Conservation (phyloP, 345 rosid species). For the Pistacia atlantica region DNA sequence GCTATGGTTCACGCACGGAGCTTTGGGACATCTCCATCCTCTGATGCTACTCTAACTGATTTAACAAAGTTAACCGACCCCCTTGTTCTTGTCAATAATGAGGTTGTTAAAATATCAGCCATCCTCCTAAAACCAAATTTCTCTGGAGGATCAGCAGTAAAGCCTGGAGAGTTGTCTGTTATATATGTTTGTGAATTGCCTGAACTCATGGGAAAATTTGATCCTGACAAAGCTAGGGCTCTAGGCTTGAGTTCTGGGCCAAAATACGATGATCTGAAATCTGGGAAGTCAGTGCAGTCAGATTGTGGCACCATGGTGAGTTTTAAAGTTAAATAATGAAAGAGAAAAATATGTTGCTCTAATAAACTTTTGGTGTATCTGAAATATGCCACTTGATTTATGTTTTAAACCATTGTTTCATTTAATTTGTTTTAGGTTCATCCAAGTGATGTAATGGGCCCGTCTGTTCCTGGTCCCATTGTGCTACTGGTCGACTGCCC, state of each 20-base stretch:
- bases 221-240: slow-evolving; percentile 69
- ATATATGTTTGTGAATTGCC: slow-evolving; percentile 87
- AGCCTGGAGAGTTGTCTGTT: slow-evolving; percentile 81
- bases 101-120: slow-evolving; percentile 89
- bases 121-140: slow-evolving; percentile 49
- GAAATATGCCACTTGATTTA: slow-evolving; percentile 11
- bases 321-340: slow-evolving; percentile 18
- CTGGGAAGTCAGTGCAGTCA: slow-evolving; percentile 82
- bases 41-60: slow-evolving; percentile 40
- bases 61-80: slow-evolving; percentile 44
- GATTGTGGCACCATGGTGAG: slow-evolving; percentile 71
- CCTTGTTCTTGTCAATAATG: slow-evolving; percentile 66
- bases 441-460: slow-evolving; percentile 95
- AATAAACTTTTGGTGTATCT: slow-evolving; percentile 7
- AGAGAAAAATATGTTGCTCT: neutral
- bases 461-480: slow-evolving; percentile 85
- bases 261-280: slow-evolving; percentile 73
- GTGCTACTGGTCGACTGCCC: slow-evolving; percentile 93
- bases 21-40: slow-evolving; percentile 58
- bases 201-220: slow-evolving; percentile 83
- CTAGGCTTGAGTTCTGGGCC: slow-evolving; percentile 86
- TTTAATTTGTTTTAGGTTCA: slow-evolving; percentile 53
- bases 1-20: slow-evolving; percentile 88
- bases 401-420: slow-evolving; percentile 2
- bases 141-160: slow-evolving; percentile 38